A percentile compares a stretch with the other conserved stretches of the same genome.
Conservation (phyloP, 169 alveolate species). For the Babesia microti region DNA sequence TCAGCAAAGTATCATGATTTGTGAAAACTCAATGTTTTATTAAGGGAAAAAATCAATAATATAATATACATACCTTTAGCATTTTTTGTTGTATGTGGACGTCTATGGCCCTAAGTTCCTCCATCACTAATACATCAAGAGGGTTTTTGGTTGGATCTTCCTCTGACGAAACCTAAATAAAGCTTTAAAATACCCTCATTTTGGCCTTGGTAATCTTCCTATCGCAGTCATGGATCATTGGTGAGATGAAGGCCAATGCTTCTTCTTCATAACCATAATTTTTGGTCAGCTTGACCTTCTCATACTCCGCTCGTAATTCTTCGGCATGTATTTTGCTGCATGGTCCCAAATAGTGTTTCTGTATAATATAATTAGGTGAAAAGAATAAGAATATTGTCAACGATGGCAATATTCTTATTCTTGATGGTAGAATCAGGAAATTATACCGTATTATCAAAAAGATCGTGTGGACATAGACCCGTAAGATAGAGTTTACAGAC, state of each 20-base stretch:
- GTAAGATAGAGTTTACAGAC: constrained; percentile 65
- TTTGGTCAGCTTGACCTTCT: constrained; percentile 38
- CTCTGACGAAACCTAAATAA: background rate
- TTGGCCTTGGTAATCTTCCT: constrained; percentile 48
- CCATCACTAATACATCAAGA: constrained; percentile 23
- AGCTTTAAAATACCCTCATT: constrained; percentile 19
- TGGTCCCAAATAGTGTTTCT: constrained; percentile 68
- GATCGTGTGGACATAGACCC: constrained; percentile 72
- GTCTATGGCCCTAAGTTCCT: constrained; percentile 39
- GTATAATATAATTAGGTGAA: background rate
- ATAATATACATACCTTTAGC: constrained; percentile 21
- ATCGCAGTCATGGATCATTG: constrained; percentile 65
- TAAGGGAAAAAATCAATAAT: too few species aligned
- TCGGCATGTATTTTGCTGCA: constrained; percentile 60
- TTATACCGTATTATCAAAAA: constrained; percentile 67
- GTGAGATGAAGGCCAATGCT: constrained; percentile 51
- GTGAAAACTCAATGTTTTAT: too few species aligned
- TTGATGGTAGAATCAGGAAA: constrained; percentile 3
- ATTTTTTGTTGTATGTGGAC: constrained; percentile 31
- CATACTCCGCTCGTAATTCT: constrained; percentile 49
- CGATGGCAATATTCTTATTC: background rate
- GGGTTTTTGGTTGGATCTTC: constrained; percentile 27
- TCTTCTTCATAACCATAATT: constrained; percentile 57
- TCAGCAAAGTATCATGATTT: background rate
- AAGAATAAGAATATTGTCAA: background rate